Conservation (phyloP, 1,139 yeast genomes). For the Yarrowia galli region DNA sequence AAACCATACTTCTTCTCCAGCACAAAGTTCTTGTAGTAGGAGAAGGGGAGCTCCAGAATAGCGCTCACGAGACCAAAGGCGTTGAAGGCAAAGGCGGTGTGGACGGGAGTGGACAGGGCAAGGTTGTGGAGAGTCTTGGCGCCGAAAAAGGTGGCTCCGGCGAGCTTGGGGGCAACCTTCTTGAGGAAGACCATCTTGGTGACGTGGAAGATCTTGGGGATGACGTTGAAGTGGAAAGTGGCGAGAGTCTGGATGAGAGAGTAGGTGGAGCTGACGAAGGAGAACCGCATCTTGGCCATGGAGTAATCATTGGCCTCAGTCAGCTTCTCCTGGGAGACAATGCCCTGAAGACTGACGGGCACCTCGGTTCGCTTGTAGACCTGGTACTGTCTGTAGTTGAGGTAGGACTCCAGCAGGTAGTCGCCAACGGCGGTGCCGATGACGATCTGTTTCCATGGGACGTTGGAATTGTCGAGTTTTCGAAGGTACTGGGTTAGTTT, state of each 20-base stretch:
- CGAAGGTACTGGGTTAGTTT: slow-evolving; percentile 18
- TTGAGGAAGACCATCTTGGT: slow-evolving; percentile 14
- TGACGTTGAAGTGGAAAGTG: slow-evolving; percentile 64
- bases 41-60: slow-evolving; percentile 66
- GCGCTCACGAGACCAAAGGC: slow-evolving; percentile 59
- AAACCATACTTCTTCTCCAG: slow-evolving; percentile 93
- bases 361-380: slow-evolving; percentile 64
- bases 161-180: slow-evolving; percentile 11
- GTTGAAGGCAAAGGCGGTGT: slow-evolving; percentile 69
- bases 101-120: slow-evolving; percentile 50
- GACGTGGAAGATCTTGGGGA: slow-evolving; percentile 71
- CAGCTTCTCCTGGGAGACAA: slow-evolving; percentile 69
- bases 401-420: slow-evolving; percentile 73
- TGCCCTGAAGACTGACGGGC: slow-evolving; percentile 70
- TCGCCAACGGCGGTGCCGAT: slow-evolving; percentile 79
- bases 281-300: slow-evolving; percentile 78
- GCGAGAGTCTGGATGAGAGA: slow-evolving; percentile 64
- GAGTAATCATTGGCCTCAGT: slow-evolving; percentile 81
- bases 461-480: slow-evolving; percentile 61
- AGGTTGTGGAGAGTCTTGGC: slow-evolving; percentile 50
- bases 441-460: slow-evolving; percentile 80
- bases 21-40: slow-evolving; percentile 81
- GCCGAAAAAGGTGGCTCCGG: slow-evolving; percentile 53
- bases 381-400: slow-evolving; percentile 77
- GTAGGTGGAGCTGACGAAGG: slow-evolving; percentile 62